These are phyloP conservation scores for Pythium phragmitis DNA, from an alignment of 352 stramenopile species.

Conservation along the genomic window DNA sequence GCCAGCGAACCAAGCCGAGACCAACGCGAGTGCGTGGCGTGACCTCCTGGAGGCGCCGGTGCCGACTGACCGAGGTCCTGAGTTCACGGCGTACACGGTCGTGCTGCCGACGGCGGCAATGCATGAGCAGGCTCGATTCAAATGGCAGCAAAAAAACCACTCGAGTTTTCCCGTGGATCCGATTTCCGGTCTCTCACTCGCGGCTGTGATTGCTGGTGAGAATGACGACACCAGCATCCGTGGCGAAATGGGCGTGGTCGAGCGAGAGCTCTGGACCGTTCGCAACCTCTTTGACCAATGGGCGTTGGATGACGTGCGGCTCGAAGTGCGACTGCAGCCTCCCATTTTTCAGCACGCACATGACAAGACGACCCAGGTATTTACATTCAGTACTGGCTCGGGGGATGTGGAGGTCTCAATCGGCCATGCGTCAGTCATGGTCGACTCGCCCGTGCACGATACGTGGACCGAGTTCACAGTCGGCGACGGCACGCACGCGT, in stretches of 20 bases:
- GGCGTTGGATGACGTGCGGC: slow-evolving; percentile 54
- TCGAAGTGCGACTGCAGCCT: slow-evolving; percentile 54
- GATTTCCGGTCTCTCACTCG: slow-evolving; percentile 23
- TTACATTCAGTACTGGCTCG: background rate
- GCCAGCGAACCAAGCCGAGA: slow-evolving; percentile 26
- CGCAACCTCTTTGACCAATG: slow-evolving; percentile 79
- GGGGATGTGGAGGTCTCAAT: slow-evolving; percentile 21
- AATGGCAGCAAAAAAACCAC: slow-evolving; percentile 65
- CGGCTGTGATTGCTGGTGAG: slow-evolving; percentile 30
- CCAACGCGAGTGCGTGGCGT: slow-evolving; percentile 51
- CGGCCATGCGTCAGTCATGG: slow-evolving; percentile 26
- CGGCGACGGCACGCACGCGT: slow-evolving; percentile 59
- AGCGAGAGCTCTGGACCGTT: slow-evolving; percentile 56
- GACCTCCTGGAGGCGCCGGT: slow-evolving; percentile 38
- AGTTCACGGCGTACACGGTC: slow-evolving; percentile 29
- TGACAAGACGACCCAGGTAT: background rate
- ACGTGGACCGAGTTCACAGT: slow-evolving; percentile 47
- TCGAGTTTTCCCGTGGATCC: slow-evolving; percentile 66
- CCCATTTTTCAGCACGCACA: slow-evolving; percentile 34
- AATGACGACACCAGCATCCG: slow-evolving; percentile 47
- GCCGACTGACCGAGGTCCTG: background rate
- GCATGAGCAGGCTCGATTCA: slow-evolving; percentile 47
- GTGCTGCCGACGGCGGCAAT: slow-evolving; percentile 42
- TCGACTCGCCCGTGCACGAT: slow-evolving; percentile 41
- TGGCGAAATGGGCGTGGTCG: slow-evolving; percentile 33